Percentiles rank a stretch among this genome's conserved stretches.
phyloP scores from a whole-genome alignment of 2,329 filamentous ascomycete species.

The Fusarium algeriense region DNA sequence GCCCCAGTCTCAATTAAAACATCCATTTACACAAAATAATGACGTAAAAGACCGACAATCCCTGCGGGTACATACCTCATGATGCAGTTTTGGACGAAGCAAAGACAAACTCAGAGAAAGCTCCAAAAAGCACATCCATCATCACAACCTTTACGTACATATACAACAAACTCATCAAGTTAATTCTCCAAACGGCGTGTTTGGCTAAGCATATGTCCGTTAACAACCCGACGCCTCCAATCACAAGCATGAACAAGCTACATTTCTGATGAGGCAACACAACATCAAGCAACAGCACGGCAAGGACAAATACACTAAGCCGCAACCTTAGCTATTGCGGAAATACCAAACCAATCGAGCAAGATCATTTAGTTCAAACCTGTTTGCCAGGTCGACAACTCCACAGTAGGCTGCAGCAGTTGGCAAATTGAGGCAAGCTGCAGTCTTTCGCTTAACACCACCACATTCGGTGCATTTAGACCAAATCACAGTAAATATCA shows the following conservation, averaged over 20 bases:
- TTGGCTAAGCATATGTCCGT: not conserved
- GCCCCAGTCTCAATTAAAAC: fast-evolving
- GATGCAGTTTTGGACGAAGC: not conserved
- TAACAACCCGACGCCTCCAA: fast-evolving
- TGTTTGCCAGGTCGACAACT: fast-evolving
- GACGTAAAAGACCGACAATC: not conserved
- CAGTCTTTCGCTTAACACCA: not conserved
- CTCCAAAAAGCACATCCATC: not conserved
- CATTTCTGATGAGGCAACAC: not conserved
- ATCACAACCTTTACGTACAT: not conserved
- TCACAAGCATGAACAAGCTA: not conserved
- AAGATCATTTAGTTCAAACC: not conserved
- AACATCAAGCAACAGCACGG: not conserved
- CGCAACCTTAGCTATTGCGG: fast-evolving
- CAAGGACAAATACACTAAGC: not conserved
- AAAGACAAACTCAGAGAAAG: not conserved
- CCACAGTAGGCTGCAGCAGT: not conserved
- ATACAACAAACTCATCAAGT: fast-evolving
- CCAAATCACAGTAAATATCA: no score
- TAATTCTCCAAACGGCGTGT: no score
- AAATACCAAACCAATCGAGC: not conserved
- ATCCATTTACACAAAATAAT: not conserved
- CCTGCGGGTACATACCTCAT: not conserved
- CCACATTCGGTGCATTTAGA: fast-evolving
- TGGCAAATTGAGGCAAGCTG: not conserved